A percentile compares a stretch with the other conserved stretches of the same genome.
Evolutionary conservation across 2,329 filamentous ascomycete species (phyloP).

Genomic region (Beauveria sp.): DNA sequence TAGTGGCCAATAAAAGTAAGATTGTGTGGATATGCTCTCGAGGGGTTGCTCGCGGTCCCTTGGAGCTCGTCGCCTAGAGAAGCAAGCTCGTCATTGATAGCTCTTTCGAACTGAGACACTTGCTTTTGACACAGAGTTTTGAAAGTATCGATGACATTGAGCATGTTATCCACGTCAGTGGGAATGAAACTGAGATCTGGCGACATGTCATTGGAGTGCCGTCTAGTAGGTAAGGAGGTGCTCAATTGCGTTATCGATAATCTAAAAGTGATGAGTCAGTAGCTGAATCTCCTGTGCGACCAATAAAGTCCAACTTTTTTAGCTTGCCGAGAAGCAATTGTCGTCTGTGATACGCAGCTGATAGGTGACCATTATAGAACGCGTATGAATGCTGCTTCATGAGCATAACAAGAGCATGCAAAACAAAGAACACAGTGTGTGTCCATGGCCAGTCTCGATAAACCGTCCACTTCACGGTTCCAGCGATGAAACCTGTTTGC

Average conservation of each 20-base stretch:
- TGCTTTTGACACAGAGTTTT: constrained; percentile 55
- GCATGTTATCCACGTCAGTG: constrained; percentile 46
- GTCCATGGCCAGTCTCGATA: constrained; percentile 76
- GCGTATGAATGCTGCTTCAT: constrained; percentile 82
- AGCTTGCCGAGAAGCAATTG: constrained; percentile 39
- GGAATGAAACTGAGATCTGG: background rate
- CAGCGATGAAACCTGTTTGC: constrained; percentile 57
- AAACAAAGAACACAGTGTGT: constrained; percentile 68
- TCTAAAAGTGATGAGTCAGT: background rate
- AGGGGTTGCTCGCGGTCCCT: constrained; percentile 47
- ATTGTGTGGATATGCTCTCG: constrained; percentile 59
- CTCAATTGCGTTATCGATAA: background rate
- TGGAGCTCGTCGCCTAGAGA: constrained; percentile 56
- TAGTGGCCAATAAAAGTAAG: constrained; percentile 57
- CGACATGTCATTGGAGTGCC: background rate
- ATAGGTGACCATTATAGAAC: constrained; percentile 71
- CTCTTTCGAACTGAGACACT: constrained; percentile 53
- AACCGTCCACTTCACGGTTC: constrained; percentile 57
- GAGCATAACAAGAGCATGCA: constrained; percentile 67
- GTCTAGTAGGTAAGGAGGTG: background rate
- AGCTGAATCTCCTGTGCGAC: constrained; percentile 37
- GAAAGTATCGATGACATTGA: constrained; percentile 52
- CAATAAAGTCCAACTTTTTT: constrained; percentile 48
- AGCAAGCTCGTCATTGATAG: constrained; percentile 61
- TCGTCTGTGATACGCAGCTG: constrained; percentile 47